These are phyloP conservation scores for Collariella sp. DNA, from an alignment of 495 filamentous ascomycete species.

Conservation along the genomic window DNA sequence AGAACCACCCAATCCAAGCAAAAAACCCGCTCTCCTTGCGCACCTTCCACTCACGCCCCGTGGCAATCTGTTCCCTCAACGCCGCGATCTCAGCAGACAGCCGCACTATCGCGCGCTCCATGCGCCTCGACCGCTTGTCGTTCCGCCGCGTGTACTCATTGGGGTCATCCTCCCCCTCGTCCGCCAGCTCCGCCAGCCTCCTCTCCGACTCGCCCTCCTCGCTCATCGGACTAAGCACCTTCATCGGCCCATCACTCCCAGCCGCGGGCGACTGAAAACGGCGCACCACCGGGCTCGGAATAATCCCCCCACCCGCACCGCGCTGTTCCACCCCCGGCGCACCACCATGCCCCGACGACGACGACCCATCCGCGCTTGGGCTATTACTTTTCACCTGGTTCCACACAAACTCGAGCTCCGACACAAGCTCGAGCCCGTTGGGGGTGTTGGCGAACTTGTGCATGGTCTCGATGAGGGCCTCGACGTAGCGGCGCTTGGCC, in stretches of 20 bases:
- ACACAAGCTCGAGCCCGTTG: conserved; percentile 77
- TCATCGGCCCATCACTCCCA: conserved; percentile 49
- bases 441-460: conserved; percentile 80
- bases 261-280: conserved; percentile 38
- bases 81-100: conserved; percentile 91
- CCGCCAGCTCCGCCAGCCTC: conserved; percentile 32
- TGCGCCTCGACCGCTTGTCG: conserved; percentile 67
- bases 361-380: conserved; percentile 49
- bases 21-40: conserved; percentile 47
- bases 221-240: conserved; percentile 70
- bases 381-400: conserved; percentile 88
- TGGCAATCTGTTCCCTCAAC: conserved; percentile 83
- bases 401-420: conserved; percentile 98
- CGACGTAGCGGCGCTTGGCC: conserved; percentile 89
- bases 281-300: conserved; percentile 23
- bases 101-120: conserved; percentile 80
- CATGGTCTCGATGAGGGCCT: conserved; percentile 92
- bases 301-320: neutral
- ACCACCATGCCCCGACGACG: conserved; percentile 38
- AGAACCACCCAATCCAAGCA: conserved; percentile 65
- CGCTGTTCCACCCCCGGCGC: conserved; percentile 4
- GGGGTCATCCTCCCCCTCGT: conserved; percentile 38
- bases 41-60: conserved; percentile 47
- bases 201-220: conserved; percentile 64
- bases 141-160: conserved; percentile 35